Conservation (phyloP, 257 asterid genomes). For the Ballota nigra region DNA sequence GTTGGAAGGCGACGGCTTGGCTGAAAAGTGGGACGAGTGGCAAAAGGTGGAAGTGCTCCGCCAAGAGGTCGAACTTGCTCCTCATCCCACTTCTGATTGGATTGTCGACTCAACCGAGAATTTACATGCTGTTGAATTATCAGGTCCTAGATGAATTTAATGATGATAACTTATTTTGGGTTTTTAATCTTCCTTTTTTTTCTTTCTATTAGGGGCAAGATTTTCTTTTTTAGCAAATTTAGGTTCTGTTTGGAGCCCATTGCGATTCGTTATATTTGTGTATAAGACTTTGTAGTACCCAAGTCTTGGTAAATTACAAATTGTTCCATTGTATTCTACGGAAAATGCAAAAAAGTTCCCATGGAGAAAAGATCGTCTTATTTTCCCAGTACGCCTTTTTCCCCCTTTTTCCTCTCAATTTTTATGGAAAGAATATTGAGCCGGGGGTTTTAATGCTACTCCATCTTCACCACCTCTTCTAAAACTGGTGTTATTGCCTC, state of each 20-base stretch:
- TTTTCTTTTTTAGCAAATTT: neutral
- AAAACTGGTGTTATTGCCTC: too few species aligned
- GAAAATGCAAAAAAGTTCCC: neutral
- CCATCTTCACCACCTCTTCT: too few species aligned
- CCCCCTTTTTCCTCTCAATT: neutral
- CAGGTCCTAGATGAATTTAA: constrained; percentile 47
- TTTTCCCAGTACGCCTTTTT: neutral
- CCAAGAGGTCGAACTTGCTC: constrained; percentile 47
- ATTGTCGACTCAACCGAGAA: constrained; percentile 53
- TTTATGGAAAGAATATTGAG: too few species aligned
- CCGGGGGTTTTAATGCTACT: too few species aligned
- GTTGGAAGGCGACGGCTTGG: constrained; percentile 74
- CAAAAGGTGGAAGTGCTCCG: constrained; percentile 53
- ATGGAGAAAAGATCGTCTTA: neutral
- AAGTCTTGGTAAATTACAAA: constrained; percentile 9
- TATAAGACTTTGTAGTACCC: constrained; percentile 24
- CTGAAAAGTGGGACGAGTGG: constrained; percentile 68
- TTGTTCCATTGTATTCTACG: neutral
- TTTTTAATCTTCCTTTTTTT: neutral
- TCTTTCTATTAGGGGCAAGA: neutral
- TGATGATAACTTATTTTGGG: neutral
- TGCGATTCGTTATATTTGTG: constrained; percentile 26
- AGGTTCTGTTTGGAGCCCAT: neutral
- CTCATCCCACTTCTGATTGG: constrained; percentile 52
- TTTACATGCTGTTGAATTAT: constrained; percentile 51